Percentiles rank a stretch among this genome's conserved stretches.
phyloP scores from a whole-genome alignment of 192 early-diverging fungal genomes.

The Backusella luteola region DNA sequence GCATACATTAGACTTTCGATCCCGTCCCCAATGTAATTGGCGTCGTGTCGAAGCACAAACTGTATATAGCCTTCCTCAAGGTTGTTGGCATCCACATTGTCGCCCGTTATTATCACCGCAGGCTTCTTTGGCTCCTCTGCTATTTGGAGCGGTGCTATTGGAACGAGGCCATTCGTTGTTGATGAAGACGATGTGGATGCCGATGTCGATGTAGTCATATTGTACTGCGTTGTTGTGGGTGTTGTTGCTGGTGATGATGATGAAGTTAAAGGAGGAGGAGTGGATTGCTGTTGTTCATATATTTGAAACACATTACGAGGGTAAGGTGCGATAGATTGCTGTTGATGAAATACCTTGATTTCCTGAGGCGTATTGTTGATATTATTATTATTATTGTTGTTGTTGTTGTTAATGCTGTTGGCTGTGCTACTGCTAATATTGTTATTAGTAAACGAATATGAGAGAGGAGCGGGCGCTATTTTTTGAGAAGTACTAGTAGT shows the following conservation, averaged over 20 bases:
- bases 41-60: constrained; percentile 36
- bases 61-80: constrained; percentile 39
- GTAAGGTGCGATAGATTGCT: not conserved
- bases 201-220: not conserved
- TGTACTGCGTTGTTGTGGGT: not conserved
- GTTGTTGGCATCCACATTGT: constrained; percentile 24
- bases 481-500: not conserved
- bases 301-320: not conserved
- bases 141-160: not conserved
- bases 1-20: constrained; percentile 34
- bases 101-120: constrained; percentile 18
- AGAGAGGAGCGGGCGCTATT: not conserved
- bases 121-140: not conserved
- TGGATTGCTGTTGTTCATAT: not conserved
- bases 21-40: constrained; percentile 28
- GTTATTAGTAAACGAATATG: not conserved
- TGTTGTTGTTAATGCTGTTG: not conserved
- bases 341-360: not conserved
- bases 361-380: not conserved
- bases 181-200: not conserved
- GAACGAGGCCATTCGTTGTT: not conserved
- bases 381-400: not conserved
- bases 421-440: not conserved
- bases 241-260: not conserved
- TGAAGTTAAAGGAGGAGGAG: too few species aligned